Evolutionary conservation across 208 protist species (phyloP).

Genomic region (Porcisia deanei): DNA sequence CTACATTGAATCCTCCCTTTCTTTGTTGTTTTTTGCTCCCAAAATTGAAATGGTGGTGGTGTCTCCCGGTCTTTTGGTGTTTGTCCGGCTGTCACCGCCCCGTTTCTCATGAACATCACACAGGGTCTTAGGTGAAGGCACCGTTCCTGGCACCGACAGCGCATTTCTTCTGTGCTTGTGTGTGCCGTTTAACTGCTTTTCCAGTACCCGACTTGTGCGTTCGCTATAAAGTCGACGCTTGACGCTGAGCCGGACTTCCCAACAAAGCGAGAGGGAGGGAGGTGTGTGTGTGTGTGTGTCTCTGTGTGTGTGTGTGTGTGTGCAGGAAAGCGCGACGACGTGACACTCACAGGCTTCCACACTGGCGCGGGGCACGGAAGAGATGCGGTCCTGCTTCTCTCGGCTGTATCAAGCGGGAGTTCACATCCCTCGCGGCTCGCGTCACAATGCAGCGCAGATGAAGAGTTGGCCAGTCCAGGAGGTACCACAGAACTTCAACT

Average conservation of each 20-base stretch:
- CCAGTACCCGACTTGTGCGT: background rate
- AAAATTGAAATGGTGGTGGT: background rate
- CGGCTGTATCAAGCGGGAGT: slow-evolving; percentile 72
- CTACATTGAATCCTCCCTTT: background rate
- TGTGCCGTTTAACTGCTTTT: slow-evolving; percentile 2
- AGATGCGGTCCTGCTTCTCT: slow-evolving; percentile 39
- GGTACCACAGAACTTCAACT: slow-evolving; percentile 79
- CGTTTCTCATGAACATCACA: background rate
- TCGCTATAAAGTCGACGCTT: background rate
- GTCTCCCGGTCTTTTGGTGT: background rate
- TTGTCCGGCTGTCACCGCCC: background rate
- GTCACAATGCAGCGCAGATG: slow-evolving; percentile 80
- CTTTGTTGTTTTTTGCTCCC: background rate
- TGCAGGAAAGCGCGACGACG: background rate
- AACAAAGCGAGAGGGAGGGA: background rate
- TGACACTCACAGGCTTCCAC: background rate
- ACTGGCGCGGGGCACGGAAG: background rate
- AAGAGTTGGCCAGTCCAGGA: slow-evolving; percentile 79
- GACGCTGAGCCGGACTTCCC: background rate
- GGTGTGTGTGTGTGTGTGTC: too few species aligned
- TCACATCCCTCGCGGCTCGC: slow-evolving; percentile 57
- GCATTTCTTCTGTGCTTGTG: slow-evolving; percentile 5
- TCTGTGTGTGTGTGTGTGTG: too few species aligned
- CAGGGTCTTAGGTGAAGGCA: background rate
- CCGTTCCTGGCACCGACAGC: background rate